Evolutionary conservation across 768 basidiomycete species (phyloP).

Genomic region (Kwoniella pini): DNA sequence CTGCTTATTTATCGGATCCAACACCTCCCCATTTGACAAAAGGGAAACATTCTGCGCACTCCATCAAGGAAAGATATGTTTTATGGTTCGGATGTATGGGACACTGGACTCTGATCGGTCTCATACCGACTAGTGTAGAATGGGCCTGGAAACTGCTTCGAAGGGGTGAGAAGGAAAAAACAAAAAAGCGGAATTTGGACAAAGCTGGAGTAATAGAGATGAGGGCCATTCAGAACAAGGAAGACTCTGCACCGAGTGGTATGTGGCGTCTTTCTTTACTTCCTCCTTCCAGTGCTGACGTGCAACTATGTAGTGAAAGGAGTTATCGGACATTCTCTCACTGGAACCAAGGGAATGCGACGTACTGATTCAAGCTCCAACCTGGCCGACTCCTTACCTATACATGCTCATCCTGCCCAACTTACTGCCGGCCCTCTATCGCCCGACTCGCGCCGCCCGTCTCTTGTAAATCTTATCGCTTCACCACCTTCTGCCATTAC

Average conservation of each 20-base stretch:
- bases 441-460: constrained; percentile 41
- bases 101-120: constrained; percentile 36
- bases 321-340: constrained; percentile 14
- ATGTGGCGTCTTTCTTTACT: neutral
- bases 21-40: constrained; percentile 7
- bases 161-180: constrained; percentile 34
- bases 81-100: constrained; percentile 42
- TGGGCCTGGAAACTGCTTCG: constrained; percentile 34
- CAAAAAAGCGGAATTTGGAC: constrained; percentile 37
- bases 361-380: constrained; percentile 33
- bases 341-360: constrained; percentile 28
- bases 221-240: constrained; percentile 36
- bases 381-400: constrained; percentile 20
- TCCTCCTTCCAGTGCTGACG: constrained; percentile 1
- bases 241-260: constrained; percentile 30
- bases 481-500: constrained; percentile 20
- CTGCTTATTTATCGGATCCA: constrained; percentile 35
- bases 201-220: constrained; percentile 41
- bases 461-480: constrained; percentile 31
- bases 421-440: constrained; percentile 21
- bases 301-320: neutral
- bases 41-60: constrained; percentile 20
- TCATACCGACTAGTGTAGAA: constrained; percentile 27
- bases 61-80: constrained; percentile 25
- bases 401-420: constrained; percentile 24